Percentiles rank a stretch among this genome's conserved stretches.
These are phyloP conservation scores for Friedmanniomyces simplex DNA, from an alignment of 495 filamentous ascomycete genomes.

Conservation along the genomic window DNA sequence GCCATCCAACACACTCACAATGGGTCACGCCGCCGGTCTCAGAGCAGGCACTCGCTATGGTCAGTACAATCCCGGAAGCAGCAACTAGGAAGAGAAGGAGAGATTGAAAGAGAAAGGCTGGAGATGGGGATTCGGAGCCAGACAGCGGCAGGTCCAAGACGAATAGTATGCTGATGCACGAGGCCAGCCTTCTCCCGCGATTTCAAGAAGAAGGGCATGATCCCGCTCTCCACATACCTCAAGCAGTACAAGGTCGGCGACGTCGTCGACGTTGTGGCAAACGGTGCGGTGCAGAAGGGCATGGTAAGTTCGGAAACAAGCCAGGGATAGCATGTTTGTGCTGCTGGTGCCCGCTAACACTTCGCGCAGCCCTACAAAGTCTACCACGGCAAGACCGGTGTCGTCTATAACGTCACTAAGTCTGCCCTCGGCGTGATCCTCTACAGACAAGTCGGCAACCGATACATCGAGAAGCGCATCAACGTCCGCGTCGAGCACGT, in stretches of 20 bases:
- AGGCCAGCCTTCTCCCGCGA: conserved; percentile 61
- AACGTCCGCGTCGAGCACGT: conserved; percentile 98
- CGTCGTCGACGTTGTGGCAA: conserved; percentile 92
- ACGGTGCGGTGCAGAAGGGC: conserved; percentile 98
- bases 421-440: conserved; percentile 92
- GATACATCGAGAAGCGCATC: conserved; percentile 98
- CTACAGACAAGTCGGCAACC: conserved; percentile 96
- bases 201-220: conserved; percentile 89
- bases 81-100: not conserved
- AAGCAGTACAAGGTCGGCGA: conserved; percentile 93
- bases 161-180: not conserved
- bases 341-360: not conserved
- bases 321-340: not conserved
- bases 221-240: conserved; percentile 83
- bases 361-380: conserved; percentile 63
- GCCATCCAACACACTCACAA: conserved; percentile 37
- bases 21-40: conserved; percentile 96
- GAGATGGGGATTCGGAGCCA: no score
- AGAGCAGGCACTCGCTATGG: conserved; percentile 73
- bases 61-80: conserved; percentile 8
- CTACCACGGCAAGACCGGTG: conserved; percentile 30
- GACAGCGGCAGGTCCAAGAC: not conserved
- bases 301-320: conserved; percentile 38
- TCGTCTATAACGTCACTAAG: conserved; percentile 53
- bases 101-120: not conserved